Evolutionary conservation across 148 eudicot genomes (phyloP).

Genomic region (Suaeda aralocaspica): DNA sequence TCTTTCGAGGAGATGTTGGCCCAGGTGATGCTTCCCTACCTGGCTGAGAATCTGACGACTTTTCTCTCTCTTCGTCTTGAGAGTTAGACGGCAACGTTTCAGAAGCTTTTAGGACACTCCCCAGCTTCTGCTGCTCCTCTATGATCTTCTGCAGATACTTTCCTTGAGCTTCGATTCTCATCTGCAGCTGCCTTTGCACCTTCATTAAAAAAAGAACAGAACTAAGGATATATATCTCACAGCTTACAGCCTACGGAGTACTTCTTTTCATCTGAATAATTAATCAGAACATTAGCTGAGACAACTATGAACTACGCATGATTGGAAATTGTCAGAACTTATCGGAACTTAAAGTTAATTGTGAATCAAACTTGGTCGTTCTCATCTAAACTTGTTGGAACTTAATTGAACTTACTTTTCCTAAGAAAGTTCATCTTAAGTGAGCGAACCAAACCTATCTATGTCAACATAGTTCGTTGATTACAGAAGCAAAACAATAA

Average conservation of each 20-base stretch:
- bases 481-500: background rate
- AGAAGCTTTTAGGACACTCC: slow-evolving; percentile 35
- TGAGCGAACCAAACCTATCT: too few relatives aligned
- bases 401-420: background rate
- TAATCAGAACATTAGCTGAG: too few relatives aligned
- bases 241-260: too few relatives aligned
- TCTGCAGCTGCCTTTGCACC: slow-evolving; percentile 86
- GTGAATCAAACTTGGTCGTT: too few relatives aligned
- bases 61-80: slow-evolving; percentile 21
- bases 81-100: slow-evolving; percentile 34
- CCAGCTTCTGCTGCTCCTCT: slow-evolving; percentile 74
- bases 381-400: background rate
- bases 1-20: slow-evolving; percentile 42
- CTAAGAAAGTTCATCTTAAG: too few relatives aligned
- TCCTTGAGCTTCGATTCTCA: slow-evolving; percentile 91
- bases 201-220: slow-evolving; percentile 14
- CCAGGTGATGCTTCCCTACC: slow-evolving; percentile 29
- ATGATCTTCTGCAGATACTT: slow-evolving; percentile 83
- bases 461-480: too few relatives aligned
- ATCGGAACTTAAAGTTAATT: too few relatives aligned
- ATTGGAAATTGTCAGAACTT: background rate
- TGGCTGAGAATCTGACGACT: slow-evolving; percentile 29
- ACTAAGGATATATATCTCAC: slow-evolving; percentile 1
- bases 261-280: too few relatives aligned
- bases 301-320: too few relatives aligned